These are phyloP conservation scores for Neltuma alba DNA, from an alignment of 306 rosid genomes.

Conservation along the genomic window DNA sequence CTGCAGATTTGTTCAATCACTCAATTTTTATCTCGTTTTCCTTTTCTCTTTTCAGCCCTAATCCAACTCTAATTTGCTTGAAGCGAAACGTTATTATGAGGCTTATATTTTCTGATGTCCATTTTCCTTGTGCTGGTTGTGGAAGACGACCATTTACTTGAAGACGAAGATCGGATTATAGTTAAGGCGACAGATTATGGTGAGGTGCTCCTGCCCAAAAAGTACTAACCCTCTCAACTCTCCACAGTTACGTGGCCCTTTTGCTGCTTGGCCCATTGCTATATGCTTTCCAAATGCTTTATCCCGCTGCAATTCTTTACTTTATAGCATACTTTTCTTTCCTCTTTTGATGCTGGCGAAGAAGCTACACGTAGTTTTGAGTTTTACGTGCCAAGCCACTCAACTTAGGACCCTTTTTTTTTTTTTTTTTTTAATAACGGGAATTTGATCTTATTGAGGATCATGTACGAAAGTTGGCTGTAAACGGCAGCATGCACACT, in stretches of 20 bases:
- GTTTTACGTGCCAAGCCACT: conserved; percentile 17
- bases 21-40: background rate
- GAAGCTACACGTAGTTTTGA: conserved; percentile 19
- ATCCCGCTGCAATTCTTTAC: conserved; percentile 18
- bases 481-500: background rate
- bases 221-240: conserved; percentile 30
- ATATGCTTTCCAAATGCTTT: conserved; percentile 3
- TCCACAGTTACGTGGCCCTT: conserved; percentile 19
- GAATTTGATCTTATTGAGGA: conserved; percentile 15
- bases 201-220: background rate
- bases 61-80: background rate
- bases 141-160: conserved; percentile 12
- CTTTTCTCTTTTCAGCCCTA: background rate
- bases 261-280: background rate
- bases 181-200: conserved; percentile 17
- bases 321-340: background rate
- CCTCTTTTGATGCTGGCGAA: conserved; percentile 6
- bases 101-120: conserved; percentile 22
- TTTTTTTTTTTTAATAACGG: background rate
- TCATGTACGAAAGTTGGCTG: background rate
- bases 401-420: background rate
- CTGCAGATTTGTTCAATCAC: background rate
- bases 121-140: conserved; percentile 3
- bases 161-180: conserved; percentile 19
- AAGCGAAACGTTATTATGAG: background rate